Conservation (phyloP, 441 rosid genomes). For the Euphorbia celastroides region DNA sequence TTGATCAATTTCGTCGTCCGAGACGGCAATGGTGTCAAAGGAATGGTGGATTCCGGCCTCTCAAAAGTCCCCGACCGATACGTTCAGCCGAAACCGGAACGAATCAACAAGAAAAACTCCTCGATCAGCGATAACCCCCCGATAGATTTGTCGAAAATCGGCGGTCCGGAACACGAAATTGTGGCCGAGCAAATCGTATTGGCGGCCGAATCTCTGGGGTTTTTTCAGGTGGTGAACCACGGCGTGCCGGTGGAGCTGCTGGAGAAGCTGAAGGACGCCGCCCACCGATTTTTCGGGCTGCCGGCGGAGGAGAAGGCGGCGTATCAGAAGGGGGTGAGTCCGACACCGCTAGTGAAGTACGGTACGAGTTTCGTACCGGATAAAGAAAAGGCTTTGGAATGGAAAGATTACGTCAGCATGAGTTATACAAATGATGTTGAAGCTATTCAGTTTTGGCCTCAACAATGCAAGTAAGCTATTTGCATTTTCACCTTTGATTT, state of each 20-base stretch:
- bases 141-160: slow-evolving; percentile 42
- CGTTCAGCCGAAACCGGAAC: slow-evolving; percentile 41
- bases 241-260: slow-evolving; percentile 35
- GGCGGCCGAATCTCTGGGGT: slow-evolving; percentile 50
- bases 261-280: slow-evolving; percentile 28
- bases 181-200: slow-evolving; percentile 32
- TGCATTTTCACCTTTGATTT: background rate
- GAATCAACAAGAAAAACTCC: slow-evolving; percentile 30
- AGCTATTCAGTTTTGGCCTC: slow-evolving; percentile 51
- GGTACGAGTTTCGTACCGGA: slow-evolving; percentile 50
- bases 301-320: slow-evolving; percentile 32
- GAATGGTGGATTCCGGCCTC: slow-evolving; percentile 23
- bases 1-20: slow-evolving; percentile 41
- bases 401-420: slow-evolving; percentile 55
- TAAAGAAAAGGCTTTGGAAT: slow-evolving; percentile 51
- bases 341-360: slow-evolving; percentile 22
- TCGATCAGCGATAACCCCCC: slow-evolving; percentile 20
- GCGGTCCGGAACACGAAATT: slow-evolving; percentile 35
- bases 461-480: slow-evolving; percentile 34
- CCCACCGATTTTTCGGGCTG: slow-evolving; percentile 22
- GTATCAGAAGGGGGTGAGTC: slow-evolving; percentile 35
- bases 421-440: slow-evolving; percentile 42
- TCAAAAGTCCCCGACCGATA: slow-evolving; percentile 37
- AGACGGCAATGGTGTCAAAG: slow-evolving; percentile 49
- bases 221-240: slow-evolving; percentile 26